Evolutionary conservation across 2,329 filamentous ascomycete genomes (phyloP).

Genomic region (Neofusicoccum parvum): DNA sequence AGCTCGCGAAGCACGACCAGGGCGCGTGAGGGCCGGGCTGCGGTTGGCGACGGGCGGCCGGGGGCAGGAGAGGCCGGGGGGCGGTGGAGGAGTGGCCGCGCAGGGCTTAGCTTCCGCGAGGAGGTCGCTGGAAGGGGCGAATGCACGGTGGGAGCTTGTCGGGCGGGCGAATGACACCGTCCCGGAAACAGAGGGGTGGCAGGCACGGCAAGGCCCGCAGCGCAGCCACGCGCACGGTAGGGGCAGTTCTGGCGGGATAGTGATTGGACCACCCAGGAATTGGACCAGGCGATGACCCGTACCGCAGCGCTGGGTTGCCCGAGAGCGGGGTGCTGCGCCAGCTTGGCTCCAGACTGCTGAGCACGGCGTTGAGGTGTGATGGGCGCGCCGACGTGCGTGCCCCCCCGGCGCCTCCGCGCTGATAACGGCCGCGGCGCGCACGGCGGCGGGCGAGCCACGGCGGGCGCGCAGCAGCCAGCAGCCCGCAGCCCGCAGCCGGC

Average conservation of each 20-base stretch:
- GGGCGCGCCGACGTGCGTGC: slow-evolving; percentile 7
- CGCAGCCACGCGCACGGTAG: slow-evolving; percentile 19
- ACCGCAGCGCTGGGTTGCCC: slow-evolving; percentile 11
- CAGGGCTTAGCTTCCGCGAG: slow-evolving; percentile 14
- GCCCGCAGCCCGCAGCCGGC: not conserved
- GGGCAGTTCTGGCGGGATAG: slow-evolving; percentile 1
- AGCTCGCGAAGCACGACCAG: not conserved
- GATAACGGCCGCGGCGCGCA: slow-evolving; percentile 1
- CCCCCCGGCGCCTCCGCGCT: not conserved
- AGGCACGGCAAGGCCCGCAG: slow-evolving; percentile 19
- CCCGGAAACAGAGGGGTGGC: slow-evolving; percentile 9
- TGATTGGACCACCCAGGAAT: slow-evolving; percentile 11
- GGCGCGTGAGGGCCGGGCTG: not conserved
- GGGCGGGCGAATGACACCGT: slow-evolving; percentile 1
- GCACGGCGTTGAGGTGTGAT: slow-evolving; percentile 3
- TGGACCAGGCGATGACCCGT: slow-evolving; percentile 18
- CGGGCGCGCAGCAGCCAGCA: not conserved
- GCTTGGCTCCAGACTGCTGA: not conserved
- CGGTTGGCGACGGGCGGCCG: not conserved
- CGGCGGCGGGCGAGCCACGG: not conserved
- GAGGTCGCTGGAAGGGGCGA: not conserved
- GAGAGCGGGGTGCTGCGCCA: slow-evolving; percentile 15
- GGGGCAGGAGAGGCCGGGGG: not conserved
- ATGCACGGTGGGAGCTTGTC: not conserved
- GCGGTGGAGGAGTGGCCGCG: not conserved